Conservation (phyloP, 192 early-diverging fungal genomes). For the Rhizoclosmatium globosum region DNA sequence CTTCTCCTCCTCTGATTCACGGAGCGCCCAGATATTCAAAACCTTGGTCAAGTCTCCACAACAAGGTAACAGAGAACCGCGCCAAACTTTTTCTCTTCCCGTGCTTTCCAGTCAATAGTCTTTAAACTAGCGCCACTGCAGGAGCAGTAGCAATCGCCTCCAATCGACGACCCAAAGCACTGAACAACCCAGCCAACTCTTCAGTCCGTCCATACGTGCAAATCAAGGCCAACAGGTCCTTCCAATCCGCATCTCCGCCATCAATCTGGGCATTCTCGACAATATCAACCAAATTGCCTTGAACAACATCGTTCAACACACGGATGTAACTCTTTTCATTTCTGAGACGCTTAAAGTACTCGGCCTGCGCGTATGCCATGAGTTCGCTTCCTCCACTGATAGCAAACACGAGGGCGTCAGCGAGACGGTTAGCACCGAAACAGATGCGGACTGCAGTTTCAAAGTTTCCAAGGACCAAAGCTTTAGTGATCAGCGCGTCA, state of each 20-base stretch:
- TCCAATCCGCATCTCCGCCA: conserved; percentile 75
- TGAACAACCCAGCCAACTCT: conserved; percentile 60
- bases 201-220: conserved; percentile 93
- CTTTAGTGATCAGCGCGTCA: conserved; percentile 83
- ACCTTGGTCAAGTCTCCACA: conserved; percentile 84
- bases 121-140: conserved; percentile 5
- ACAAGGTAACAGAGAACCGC: conserved; percentile 86
- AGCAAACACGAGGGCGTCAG: conserved; percentile 91
- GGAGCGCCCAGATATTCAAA: conserved; percentile 74
- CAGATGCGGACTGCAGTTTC: conserved; percentile 91
- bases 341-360: conserved; percentile 82
- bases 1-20: conserved; percentile 47
- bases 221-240: conserved; percentile 89
- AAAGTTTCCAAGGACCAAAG: conserved; percentile 91
- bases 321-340: conserved; percentile 81
- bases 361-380: conserved; percentile 75
- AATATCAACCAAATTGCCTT: conserved; percentile 83
- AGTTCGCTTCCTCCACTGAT: conserved; percentile 84
- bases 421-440: conserved; percentile 78
- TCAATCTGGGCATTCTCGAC: conserved; percentile 78
- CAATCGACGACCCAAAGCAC: conserved; percentile 51
- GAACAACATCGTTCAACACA: conserved; percentile 81
- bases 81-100: conserved; percentile 56
- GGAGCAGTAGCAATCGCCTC: conserved; percentile 32
- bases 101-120: conserved; percentile 31